Evolutionary conservation across 1,284 basidiomycete species (phyloP), one percentile per base, ranked within the genome.

Genomic region (Meira nashicola): DNA sequence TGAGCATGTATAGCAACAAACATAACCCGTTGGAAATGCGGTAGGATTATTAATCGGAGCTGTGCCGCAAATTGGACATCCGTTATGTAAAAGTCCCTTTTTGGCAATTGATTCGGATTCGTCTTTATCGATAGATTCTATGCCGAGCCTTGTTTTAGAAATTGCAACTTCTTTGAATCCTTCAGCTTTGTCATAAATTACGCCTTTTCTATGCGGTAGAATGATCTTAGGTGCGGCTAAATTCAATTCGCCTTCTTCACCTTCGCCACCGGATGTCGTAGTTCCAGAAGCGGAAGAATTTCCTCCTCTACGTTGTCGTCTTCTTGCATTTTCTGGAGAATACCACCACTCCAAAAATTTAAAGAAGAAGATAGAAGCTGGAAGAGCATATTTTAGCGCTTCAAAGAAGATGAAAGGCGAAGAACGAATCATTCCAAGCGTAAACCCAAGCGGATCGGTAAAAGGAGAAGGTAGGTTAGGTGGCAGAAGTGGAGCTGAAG

Each of bases 281-380:
- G 3, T 33, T 33, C 28, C 28, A 33, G 28, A 33, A 33, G 28
- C 28, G 8, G 28, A 33, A 33, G 46, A 66, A 33, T 50, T 52
- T 39, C 86, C 62, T 82, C 64, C 87, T 84, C n/a, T 59, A 39
- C 53, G 62, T 2, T 70, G 55, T 11, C 78, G 66, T 0, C 71
- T 64, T 8, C 73, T 58, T 0, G 93, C 92, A 2, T 93, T 96
- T 33, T 86, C 85, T 9, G 93, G 90, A 15, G 92, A 94, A 79
- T 97, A 98, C 93, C 95, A 98, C 93, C 95, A 99, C 80, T 98
- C 92, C 37, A 96, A 83, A 79, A 98, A 94, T 80, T 95, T 96
- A 82, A 99, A 84, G 77, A 92, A 88, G 79, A 99, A 95, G 62
- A 99, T 93, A 39, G 91, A 87, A 2, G 89, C 89, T 1, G 95